Conservation (phyloP, 345 rosid genomes). For the Gossypium turneri region DNA sequence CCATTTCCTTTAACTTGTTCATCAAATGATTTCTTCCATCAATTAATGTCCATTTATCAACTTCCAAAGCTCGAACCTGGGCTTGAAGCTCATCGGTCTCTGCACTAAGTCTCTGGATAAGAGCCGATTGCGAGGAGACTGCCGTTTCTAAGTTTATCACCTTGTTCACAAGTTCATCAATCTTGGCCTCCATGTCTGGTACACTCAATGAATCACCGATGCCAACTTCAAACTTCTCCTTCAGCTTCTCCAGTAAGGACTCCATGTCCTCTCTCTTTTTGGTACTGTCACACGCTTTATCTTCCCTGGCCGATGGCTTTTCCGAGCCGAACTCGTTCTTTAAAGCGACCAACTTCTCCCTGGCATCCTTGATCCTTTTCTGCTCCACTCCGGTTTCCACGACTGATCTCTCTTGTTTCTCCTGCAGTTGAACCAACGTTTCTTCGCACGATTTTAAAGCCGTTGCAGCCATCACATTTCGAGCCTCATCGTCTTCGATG, state of each 20-base stretch:
- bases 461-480: slow-evolving; percentile 66
- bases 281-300: not conserved
- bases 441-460: slow-evolving; percentile 85
- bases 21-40: slow-evolving; percentile 39
- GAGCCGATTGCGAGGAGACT: slow-evolving; percentile 66
- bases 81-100: slow-evolving; percentile 75
- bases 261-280: not conserved
- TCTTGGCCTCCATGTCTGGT: slow-evolving; percentile 80
- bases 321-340: slow-evolving; percentile 12
- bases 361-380: slow-evolving; percentile 43
- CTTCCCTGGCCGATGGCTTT: not conserved
- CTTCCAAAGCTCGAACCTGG: slow-evolving; percentile 60
- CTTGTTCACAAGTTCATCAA: slow-evolving; percentile 82
- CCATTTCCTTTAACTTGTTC: slow-evolving; percentile 56
- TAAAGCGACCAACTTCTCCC: slow-evolving; percentile 50
- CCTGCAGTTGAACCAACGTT: slow-evolving; percentile 54
- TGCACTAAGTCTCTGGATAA: slow-evolving; percentile 52
- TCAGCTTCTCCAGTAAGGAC: slow-evolving; percentile 29
- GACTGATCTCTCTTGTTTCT: slow-evolving; percentile 59
- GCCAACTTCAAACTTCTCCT: slow-evolving; percentile 54
- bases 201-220: slow-evolving; percentile 37
- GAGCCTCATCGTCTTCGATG: slow-evolving; percentile 82
- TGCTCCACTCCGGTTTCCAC: slow-evolving; percentile 53
- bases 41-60: slow-evolving; percentile 39
- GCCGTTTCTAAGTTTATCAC: slow-evolving; percentile 70